Conservation (phyloP, 306 rosid genomes). For the Sindora glabra region DNA sequence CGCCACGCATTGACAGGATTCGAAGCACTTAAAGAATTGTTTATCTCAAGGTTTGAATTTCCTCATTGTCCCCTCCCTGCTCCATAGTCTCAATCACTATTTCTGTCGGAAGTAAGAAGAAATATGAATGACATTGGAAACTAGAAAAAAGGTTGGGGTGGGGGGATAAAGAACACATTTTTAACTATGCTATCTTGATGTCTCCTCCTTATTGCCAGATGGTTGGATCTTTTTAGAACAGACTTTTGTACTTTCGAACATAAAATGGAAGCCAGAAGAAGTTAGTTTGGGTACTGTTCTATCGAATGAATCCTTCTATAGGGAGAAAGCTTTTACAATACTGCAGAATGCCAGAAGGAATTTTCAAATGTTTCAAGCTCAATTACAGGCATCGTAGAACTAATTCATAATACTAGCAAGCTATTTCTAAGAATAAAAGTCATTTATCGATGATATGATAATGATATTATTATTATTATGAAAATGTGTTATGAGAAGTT, state of each 20-base stretch:
- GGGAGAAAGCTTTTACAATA: background rate
- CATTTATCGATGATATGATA: background rate
- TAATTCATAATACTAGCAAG: background rate
- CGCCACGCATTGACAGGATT: slow-evolving; percentile 90
- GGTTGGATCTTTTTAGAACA: too few relatives aligned
- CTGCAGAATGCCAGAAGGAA: too few relatives aligned
- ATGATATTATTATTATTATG: too few relatives aligned
- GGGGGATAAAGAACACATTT: too few relatives aligned
- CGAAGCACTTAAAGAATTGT: slow-evolving; percentile 80
- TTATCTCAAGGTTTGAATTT: slow-evolving; percentile 59
- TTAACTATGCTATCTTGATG: too few relatives aligned
- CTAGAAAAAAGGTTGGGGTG: too few relatives aligned
- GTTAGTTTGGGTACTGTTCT: background rate
- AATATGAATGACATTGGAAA: too few relatives aligned
- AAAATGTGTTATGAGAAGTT: background rate
- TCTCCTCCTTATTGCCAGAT: too few relatives aligned
- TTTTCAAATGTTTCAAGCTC: background rate
- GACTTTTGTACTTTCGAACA: too few relatives aligned
- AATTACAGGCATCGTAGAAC: background rate
- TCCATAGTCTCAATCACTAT: too few relatives aligned
- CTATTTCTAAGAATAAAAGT: background rate
- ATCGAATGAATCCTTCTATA: background rate
- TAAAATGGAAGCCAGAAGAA: too few relatives aligned
- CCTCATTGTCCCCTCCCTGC: background rate
- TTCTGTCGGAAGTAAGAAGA: too few relatives aligned